Evolutionary conservation across 2,329 filamentous ascomycete genomes (phyloP).

Genomic region (Bertia moriformis): DNA sequence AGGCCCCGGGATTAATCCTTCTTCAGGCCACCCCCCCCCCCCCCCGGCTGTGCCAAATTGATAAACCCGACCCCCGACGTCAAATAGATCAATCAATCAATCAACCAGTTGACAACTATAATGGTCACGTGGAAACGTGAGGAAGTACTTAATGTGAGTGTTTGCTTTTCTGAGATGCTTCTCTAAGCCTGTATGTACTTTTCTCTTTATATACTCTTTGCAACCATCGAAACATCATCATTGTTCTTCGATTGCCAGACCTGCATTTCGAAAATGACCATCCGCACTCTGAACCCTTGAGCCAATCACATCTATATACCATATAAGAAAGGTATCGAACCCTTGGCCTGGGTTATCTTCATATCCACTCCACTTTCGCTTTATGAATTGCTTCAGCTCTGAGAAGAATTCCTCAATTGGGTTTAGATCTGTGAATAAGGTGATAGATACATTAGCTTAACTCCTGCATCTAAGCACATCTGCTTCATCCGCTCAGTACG

Average conservation of each 20-base stretch:
- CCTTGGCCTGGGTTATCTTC: not conserved
- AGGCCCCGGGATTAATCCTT: too few species aligned
- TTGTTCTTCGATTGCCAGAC: not conserved
- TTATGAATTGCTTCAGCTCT: not conserved
- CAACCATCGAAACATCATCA: not conserved
- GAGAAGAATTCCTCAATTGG: not conserved
- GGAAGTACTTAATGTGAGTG: too few species aligned
- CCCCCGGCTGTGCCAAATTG: too few species aligned
- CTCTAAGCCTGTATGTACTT: too few species aligned
- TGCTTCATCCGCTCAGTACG: constrained; percentile 3
- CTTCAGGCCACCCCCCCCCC: too few species aligned
- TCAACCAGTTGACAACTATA: too few species aligned
- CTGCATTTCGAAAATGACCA: not conserved
- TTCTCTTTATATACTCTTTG: too few species aligned
- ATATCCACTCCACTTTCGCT: not conserved
- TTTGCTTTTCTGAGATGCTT: too few species aligned
- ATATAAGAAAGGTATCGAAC: not conserved
- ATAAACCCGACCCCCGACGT: too few species aligned
- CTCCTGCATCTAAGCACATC: constrained; percentile 5
- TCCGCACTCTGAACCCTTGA: not conserved
- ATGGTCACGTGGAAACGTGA: too few species aligned
- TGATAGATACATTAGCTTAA: constrained; percentile 5
- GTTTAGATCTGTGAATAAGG: not conserved
- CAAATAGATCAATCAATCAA: too few species aligned
- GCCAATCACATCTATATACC: not conserved